Evolutionary conservation across 352 stramenopile genomes (phyloP).

Genomic region (Aphanomyces euteiches): DNA sequence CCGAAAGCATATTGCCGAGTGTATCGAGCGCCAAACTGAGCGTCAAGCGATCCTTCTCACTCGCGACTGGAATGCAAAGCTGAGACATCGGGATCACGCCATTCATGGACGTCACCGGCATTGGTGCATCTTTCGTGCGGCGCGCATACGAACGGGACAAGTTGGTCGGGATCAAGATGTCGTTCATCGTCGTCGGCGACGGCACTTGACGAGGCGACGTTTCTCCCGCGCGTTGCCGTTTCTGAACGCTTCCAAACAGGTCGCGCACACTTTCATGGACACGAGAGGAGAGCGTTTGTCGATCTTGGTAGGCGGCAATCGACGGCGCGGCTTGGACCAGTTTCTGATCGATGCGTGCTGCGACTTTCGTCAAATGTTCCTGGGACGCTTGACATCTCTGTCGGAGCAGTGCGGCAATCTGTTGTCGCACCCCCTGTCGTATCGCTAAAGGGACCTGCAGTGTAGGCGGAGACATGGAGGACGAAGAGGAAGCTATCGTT

Average conservation of each 20-base stretch:
- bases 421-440: constrained; percentile 20
- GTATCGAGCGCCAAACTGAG: constrained; percentile 20
- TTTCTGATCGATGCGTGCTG: constrained; percentile 25
- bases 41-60: constrained; percentile 28
- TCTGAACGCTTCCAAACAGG: constrained; percentile 19
- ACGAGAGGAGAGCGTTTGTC: constrained; percentile 20
- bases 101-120: constrained; percentile 20
- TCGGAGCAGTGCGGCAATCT: constrained; percentile 18
- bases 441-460: constrained; percentile 17
- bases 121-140: constrained; percentile 20
- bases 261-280: constrained; percentile 25
- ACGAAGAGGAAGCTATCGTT: background rate
- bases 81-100: constrained; percentile 31
- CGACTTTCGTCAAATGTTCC: constrained; percentile 19
- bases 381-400: constrained; percentile 21
- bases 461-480: background rate
- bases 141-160: constrained; percentile 28
- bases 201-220: background rate
- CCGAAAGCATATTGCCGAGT: constrained; percentile 30
- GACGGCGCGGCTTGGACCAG: constrained; percentile 15
- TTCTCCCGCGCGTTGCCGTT: constrained; percentile 8
- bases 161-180: constrained; percentile 15
- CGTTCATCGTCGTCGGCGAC: background rate
- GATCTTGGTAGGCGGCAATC: constrained; percentile 26
- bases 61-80: constrained; percentile 23